Percentiles rank a stretch among this genome's conserved stretches.
Evolutionary conservation across 2,329 filamentous ascomycete genomes (phyloP).

Genomic region (Mycogone perniciosa): DNA sequence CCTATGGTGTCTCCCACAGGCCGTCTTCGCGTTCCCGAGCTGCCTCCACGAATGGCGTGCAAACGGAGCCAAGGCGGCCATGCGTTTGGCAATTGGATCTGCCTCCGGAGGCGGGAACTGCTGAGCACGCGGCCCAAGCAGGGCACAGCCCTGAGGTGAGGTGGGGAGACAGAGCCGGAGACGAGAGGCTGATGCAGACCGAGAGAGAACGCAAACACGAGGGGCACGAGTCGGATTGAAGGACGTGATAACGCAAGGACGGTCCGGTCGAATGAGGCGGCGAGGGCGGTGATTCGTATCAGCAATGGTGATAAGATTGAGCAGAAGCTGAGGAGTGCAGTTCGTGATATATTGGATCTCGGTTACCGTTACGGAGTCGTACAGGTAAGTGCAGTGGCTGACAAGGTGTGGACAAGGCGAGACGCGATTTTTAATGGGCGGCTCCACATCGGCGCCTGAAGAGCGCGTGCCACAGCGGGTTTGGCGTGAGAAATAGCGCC

Average conservation of each 20-base stretch:
- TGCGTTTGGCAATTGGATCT: background rate
- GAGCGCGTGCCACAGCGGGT: conserved; percentile 8
- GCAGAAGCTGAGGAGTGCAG: background rate
- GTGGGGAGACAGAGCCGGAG: background rate
- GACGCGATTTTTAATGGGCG: conserved; percentile 10
- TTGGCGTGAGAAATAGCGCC: conserved; percentile 5
- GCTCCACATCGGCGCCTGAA: conserved; percentile 4
- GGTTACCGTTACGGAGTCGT: conserved; percentile 1
- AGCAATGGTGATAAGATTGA: background rate
- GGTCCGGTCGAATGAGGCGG: conserved; percentile 1
- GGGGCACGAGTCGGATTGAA: background rate
- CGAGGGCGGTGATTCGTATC: background rate
- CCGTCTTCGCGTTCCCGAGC: background rate
- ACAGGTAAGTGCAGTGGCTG: background rate
- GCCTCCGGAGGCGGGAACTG: conserved; percentile 6
- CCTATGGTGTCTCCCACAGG: too few relatives aligned
- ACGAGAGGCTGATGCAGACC: background rate
- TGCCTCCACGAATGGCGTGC: background rate
- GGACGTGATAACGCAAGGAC: background rate
- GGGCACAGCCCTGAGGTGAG: background rate
- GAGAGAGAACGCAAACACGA: background rate
- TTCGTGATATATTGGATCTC: conserved; percentile 1
- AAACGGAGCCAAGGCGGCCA: background rate
- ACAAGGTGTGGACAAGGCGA: background rate
- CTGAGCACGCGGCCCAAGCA: conserved; percentile 7